Evolutionary conservation across 805 yeast genomes (phyloP).

Genomic region (Ascoidea tarda): DNA sequence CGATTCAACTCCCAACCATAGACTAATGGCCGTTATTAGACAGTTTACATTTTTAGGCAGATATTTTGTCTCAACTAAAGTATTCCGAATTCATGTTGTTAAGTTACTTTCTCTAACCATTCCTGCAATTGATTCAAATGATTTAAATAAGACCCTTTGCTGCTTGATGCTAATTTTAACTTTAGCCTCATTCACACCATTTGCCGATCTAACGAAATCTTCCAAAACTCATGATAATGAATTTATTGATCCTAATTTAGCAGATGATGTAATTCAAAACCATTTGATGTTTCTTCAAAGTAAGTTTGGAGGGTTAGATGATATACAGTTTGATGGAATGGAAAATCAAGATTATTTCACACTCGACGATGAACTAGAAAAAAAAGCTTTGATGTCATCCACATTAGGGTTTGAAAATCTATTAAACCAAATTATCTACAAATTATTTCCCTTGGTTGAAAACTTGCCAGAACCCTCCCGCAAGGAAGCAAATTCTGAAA

Average conservation of each 20-base stretch:
- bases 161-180: slow-evolving; percentile 59
- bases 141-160: slow-evolving; percentile 54
- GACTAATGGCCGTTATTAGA: slow-evolving; percentile 60
- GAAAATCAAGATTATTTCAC: slow-evolving; percentile 13
- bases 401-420: slow-evolving; percentile 56
- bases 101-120: slow-evolving; percentile 55
- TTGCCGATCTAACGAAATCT: slow-evolving; percentile 41
- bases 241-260: slow-evolving; percentile 16
- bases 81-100: slow-evolving; percentile 66
- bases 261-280: slow-evolving; percentile 44
- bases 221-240: slow-evolving; percentile 22
- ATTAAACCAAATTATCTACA: slow-evolving; percentile 37
- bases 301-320: slow-evolving; percentile 12
- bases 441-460: slow-evolving; percentile 52
- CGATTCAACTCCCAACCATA: slow-evolving; percentile 61
- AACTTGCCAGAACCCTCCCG: slow-evolving; percentile 46
- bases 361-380: slow-evolving; percentile 30
- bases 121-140: slow-evolving; percentile 84
- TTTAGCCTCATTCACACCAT: slow-evolving; percentile 59
- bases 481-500: slow-evolving; percentile 34
- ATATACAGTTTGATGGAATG: background rate
- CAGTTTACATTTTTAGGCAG: slow-evolving; percentile 53
- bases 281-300: slow-evolving; percentile 45
- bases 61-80: slow-evolving; percentile 45
- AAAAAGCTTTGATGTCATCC: slow-evolving; percentile 54